phyloP scores from a whole-genome alignment of 441 rosid genomes.

The Pelargonium citronellum region DNA sequence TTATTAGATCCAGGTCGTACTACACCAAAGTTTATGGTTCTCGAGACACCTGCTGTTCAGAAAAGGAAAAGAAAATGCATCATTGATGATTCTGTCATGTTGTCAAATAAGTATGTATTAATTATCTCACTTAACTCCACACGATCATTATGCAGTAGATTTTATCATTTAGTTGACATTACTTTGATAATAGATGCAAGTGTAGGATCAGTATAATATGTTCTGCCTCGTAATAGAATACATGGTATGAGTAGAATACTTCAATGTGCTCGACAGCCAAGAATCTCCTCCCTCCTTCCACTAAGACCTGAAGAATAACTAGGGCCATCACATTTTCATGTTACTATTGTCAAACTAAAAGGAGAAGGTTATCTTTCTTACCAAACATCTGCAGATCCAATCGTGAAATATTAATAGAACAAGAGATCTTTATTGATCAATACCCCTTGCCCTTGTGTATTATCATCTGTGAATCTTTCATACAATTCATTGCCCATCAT shows the following conservation, averaged over 20 bases:
- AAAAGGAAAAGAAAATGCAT: slow-evolving; percentile 53
- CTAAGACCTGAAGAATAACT: too few species aligned
- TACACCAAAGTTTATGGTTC: slow-evolving; percentile 39
- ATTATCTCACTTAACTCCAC: slow-evolving; percentile 9
- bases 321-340: too few species aligned
- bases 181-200: background rate
- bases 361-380: too few species aligned
- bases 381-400: too few species aligned
- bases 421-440: too few species aligned
- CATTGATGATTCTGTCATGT: slow-evolving; percentile 48
- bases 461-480: background rate
- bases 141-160: background rate
- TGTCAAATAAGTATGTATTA: slow-evolving; percentile 59
- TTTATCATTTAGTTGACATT: background rate
- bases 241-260: background rate
- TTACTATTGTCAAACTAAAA: too few species aligned
- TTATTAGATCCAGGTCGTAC: slow-evolving; percentile 33
- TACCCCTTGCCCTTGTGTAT: background rate
- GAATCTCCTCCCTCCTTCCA: too few species aligned
- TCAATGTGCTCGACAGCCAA: too few species aligned
- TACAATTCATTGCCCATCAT: background rate
- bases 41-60: slow-evolving; percentile 54
- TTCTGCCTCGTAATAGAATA: background rate
- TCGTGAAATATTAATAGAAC: too few species aligned
- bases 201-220: background rate